These are phyloP conservation scores for Larix kaempferi DNA, from an alignment of 75 land plant genomes.

Conservation along the genomic window DNA sequence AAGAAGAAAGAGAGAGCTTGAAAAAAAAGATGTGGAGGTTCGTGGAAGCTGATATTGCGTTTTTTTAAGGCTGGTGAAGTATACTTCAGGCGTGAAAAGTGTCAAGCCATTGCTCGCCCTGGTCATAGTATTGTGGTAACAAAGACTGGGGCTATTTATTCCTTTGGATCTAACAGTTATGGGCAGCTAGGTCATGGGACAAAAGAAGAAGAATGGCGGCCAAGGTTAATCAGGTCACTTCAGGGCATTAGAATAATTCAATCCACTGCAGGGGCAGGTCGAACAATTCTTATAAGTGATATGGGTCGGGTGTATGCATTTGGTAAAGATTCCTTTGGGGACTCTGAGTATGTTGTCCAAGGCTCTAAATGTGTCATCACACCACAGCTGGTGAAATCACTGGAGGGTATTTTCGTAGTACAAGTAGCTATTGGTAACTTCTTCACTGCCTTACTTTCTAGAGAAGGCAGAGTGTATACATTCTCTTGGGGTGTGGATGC, in stretches of 20 bases:
- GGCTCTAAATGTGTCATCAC: slow-evolving; percentile 44
- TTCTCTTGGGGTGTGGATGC: slow-evolving; percentile 77
- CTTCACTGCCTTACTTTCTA: slow-evolving; percentile 81
- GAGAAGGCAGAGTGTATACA: slow-evolving; percentile 82
- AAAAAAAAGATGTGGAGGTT: slow-evolving; percentile 73
- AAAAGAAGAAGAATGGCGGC: slow-evolving; percentile 59
- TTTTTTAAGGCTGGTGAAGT: slow-evolving; percentile 66
- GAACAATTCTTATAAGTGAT: slow-evolving; percentile 84
- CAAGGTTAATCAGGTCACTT: slow-evolving; percentile 67
- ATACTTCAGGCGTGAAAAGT: slow-evolving; percentile 60
- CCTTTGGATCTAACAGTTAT: slow-evolving; percentile 74
- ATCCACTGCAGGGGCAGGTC: slow-evolving; percentile 67
- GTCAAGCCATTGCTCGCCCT: slow-evolving; percentile 83
- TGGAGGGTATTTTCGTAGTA: slow-evolving; percentile 75
- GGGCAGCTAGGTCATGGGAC: slow-evolving; percentile 91
- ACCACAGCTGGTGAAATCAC: slow-evolving; percentile 68
- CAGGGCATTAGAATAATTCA: slow-evolving; percentile 72
- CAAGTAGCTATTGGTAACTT: slow-evolving; percentile 87
- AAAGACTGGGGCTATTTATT: slow-evolving; percentile 48
- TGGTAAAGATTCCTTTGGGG: slow-evolving; percentile 82
- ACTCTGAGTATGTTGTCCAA: slow-evolving; percentile 62
- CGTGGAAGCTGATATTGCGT: slow-evolving; percentile 78
- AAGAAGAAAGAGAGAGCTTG: slow-evolving; percentile 39
- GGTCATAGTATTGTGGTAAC: slow-evolving; percentile 86
- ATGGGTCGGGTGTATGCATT: slow-evolving; percentile 71